Evolutionary conservation across 2,329 filamentous ascomycete species (phyloP).

Genomic region (Fusarium tricinctum): DNA sequence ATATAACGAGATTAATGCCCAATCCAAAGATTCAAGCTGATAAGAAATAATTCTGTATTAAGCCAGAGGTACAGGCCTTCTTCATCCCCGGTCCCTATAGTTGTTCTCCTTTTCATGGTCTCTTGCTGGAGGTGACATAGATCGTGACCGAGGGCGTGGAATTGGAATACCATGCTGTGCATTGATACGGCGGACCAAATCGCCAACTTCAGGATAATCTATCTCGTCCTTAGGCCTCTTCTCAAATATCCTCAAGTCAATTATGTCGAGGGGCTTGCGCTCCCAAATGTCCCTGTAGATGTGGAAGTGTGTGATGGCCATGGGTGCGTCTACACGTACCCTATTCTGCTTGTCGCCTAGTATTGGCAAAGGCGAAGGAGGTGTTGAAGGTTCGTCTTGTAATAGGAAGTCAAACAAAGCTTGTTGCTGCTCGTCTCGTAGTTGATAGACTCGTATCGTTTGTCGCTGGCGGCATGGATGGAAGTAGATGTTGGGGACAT

Average conservation of each 20-base stretch:
- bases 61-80: too few relatives aligned
- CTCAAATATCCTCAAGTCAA: slow-evolving; percentile 11
- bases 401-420: slow-evolving; percentile 19
- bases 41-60: too few relatives aligned
- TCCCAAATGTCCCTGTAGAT: slow-evolving; percentile 40
- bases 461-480: slow-evolving; percentile 25
- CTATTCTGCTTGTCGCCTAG: slow-evolving; percentile 16
- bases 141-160: not conserved
- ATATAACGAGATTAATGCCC: too few relatives aligned
- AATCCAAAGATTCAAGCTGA: too few relatives aligned
- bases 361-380: slow-evolving; percentile 18
- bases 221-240: slow-evolving; percentile 27
- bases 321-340: slow-evolving; percentile 22
- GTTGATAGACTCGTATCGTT: slow-evolving; percentile 31
- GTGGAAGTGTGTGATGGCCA: slow-evolving; percentile 13
- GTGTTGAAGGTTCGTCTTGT: not conserved
- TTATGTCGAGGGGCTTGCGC: slow-evolving; percentile 4
- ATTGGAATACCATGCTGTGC: slow-evolving; percentile 1
- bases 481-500: slow-evolving; percentile 25
- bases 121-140: not conserved
- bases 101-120: accelerated
- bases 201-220: slow-evolving; percentile 29
- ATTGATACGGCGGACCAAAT: slow-evolving; percentile 17
- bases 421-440: slow-evolving; percentile 26
- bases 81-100: not conserved